Evolutionary conservation across 176 grass and related monocot species (phyloP).

Genomic region (Musa beccarii): DNA sequence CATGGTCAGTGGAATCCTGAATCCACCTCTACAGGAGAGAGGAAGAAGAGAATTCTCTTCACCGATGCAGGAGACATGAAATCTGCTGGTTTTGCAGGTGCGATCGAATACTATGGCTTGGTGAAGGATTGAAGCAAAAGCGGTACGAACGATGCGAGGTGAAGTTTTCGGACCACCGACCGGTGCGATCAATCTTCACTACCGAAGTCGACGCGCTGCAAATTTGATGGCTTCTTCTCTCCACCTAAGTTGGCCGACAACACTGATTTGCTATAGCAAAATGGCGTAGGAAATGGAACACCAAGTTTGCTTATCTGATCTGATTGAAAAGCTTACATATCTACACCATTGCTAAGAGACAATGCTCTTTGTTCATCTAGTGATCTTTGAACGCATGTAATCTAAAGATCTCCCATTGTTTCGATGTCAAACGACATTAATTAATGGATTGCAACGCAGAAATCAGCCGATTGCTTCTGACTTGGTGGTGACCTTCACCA

Average conservation of each 20-base stretch:
- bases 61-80: no score
- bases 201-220: slow-evolving; percentile 25
- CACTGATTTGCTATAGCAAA: slow-evolving; percentile 9
- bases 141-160: slow-evolving; percentile 55
- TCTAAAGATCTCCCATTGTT: no score
- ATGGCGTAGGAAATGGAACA: not conserved
- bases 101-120: slow-evolving; percentile 88
- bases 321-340: no score
- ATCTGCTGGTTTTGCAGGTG: slow-evolving; percentile 43
- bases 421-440: no score
- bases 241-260: slow-evolving; percentile 18
- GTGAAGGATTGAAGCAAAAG: slow-evolving; percentile 63
- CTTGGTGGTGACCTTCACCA: no score
- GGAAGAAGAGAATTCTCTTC: no score
- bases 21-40: no score
- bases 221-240: slow-evolving; percentile 18
- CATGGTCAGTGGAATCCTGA: slow-evolving; percentile 40
- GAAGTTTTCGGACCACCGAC: slow-evolving; percentile 75
- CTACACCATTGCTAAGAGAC: no score
- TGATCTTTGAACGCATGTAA: no score
- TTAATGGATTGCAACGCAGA: no score
- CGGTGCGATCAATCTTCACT: slow-evolving; percentile 58
- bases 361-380: no score
- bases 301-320: not conserved
- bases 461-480: no score